Conservation (phyloP, 2,329 filamentous ascomycete genomes). For the Exophiala xenobiotica region DNA sequence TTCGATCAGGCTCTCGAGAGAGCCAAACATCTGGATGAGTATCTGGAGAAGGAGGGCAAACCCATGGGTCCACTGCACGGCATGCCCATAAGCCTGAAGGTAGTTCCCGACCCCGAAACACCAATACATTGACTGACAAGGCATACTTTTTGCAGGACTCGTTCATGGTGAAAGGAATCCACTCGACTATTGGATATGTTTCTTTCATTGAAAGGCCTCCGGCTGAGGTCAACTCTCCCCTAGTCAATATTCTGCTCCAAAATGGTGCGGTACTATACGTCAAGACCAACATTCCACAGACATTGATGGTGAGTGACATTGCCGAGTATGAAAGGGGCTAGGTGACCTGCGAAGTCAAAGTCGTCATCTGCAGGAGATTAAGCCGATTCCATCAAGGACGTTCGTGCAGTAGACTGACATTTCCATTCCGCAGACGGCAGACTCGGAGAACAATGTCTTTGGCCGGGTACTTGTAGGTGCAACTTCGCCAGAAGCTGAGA, state of each 20-base stretch:
- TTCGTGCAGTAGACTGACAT: constrained; percentile 1
- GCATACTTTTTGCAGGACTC: constrained; percentile 42
- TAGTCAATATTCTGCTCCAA: constrained; percentile 32
- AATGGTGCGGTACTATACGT: constrained; percentile 52
- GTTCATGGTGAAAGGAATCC: constrained; percentile 34
- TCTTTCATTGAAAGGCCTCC: constrained; percentile 28
- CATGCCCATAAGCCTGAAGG: constrained; percentile 36
- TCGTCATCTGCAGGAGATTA: too few species aligned
- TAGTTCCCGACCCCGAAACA: not conserved
- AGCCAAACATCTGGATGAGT: constrained; percentile 61
- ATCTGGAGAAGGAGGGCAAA: constrained; percentile 48
- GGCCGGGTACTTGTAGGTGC: constrained; percentile 51
- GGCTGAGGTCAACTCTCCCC: constrained; percentile 30
- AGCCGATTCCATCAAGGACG: too few species aligned
- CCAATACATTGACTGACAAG: constrained; percentile 33
- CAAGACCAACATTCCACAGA: constrained; percentile 55
- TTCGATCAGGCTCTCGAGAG: constrained; percentile 47
- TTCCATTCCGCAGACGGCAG: constrained; percentile 39
- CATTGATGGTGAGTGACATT: constrained; percentile 44
- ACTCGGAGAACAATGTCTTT: constrained; percentile 59
- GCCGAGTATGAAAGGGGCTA: too few species aligned
- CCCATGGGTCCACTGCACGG: constrained; percentile 64
- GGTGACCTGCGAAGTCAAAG: too few species aligned
- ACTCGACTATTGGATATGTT: constrained; percentile 35
- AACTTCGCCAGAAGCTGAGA: not conserved